Percentiles rank a stretch among this genome's conserved stretches.
These are phyloP conservation scores for Scolecobasidium constrictum DNA, from an alignment of 2,329 filamentous ascomycete genomes.

Conservation along the genomic window DNA sequence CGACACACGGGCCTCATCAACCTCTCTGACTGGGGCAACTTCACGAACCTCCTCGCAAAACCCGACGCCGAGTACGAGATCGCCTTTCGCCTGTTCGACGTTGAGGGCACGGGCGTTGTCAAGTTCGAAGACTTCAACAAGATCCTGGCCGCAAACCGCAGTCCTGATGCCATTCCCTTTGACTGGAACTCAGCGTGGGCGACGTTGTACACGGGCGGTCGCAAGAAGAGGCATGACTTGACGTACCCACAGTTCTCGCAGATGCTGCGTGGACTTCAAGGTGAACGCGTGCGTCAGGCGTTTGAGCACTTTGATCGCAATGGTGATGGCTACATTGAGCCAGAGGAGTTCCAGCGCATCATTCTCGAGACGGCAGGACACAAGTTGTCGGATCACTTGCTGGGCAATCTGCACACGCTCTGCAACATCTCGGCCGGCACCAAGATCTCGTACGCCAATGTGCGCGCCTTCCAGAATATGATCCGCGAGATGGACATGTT, in stretches of 20 bases:
- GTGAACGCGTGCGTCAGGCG: conserved; percentile 89
- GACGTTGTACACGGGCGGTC: conserved; percentile 81
- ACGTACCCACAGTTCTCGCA: conserved; percentile 96
- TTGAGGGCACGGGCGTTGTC: conserved; percentile 70
- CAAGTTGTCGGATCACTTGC: conserved; percentile 92
- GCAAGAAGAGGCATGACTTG: conserved; percentile 78
- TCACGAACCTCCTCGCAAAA: conserved; percentile 87
- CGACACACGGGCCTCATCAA: conserved; percentile 61
- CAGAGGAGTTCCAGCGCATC: conserved; percentile 92
- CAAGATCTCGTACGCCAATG: conserved; percentile 96
- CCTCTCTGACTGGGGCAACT: conserved; percentile 80
- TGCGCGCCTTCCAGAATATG: conserved; percentile 95
- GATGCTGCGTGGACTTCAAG: conserved; percentile 92
- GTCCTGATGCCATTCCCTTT: conserved; percentile 75
- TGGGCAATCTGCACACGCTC: conserved; percentile 81
- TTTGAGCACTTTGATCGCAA: conserved; percentile 89
- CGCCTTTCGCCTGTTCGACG: conserved; percentile 91
- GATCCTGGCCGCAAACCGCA: conserved; percentile 81
- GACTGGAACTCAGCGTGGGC: conserved; percentile 98
- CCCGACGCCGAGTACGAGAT: conserved; percentile 98
- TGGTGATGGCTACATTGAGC: conserved; percentile 87
- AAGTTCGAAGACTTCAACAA: conserved; percentile 82
- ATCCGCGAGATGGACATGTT: conserved; percentile 97
- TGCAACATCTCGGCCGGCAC: conserved; percentile 88
- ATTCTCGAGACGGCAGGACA: conserved; percentile 86